Conservation (phyloP, 768 basidiomycete species). For the Leccinum broughii region DNA sequence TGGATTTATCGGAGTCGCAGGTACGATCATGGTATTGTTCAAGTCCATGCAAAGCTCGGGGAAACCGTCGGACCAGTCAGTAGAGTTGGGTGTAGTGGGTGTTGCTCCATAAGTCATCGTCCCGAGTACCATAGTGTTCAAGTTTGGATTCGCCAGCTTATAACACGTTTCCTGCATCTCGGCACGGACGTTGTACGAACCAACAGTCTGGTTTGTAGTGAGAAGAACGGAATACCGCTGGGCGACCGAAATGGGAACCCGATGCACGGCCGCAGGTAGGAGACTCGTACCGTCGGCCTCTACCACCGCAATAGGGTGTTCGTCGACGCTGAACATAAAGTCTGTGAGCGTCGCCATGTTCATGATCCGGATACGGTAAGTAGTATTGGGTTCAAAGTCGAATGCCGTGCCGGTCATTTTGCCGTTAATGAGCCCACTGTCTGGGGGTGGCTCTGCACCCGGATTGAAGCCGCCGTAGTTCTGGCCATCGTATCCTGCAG, state of each 20-base stretch:
- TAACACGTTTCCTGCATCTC: conserved; percentile 36
- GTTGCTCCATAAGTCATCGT: conserved; percentile 30
- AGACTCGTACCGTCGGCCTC: conserved; percentile 51
- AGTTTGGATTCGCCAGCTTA: conserved; percentile 30
- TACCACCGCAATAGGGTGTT: conserved; percentile 46
- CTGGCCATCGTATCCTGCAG: conserved; percentile 26
- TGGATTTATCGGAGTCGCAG: conserved; percentile 25
- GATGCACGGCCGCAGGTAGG: conserved; percentile 38
- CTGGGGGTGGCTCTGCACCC: conserved; percentile 40
- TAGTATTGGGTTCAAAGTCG: conserved; percentile 34
- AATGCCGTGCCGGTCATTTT: conserved; percentile 27
- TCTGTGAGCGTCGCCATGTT: conserved; percentile 50
- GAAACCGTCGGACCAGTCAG: conserved; percentile 29
- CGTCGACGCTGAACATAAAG: conserved; percentile 46
- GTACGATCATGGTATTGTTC: conserved; percentile 33
- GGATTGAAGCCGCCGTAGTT: conserved; percentile 33
- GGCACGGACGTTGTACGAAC: conserved; percentile 39
- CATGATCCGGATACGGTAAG: conserved; percentile 49
- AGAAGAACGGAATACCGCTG: conserved; percentile 54
- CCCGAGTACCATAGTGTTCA: conserved; percentile 32
- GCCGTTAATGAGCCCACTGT: conserved; percentile 38
- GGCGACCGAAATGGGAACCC: conserved; percentile 44
- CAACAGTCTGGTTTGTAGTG: conserved; percentile 39
- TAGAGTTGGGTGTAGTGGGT: conserved; percentile 24
- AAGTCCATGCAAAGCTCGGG: conserved; percentile 28